Base-by-base conservation (phyloP, 768 basidiomycete genomes). In the Kondoa malvinella region DNA sequence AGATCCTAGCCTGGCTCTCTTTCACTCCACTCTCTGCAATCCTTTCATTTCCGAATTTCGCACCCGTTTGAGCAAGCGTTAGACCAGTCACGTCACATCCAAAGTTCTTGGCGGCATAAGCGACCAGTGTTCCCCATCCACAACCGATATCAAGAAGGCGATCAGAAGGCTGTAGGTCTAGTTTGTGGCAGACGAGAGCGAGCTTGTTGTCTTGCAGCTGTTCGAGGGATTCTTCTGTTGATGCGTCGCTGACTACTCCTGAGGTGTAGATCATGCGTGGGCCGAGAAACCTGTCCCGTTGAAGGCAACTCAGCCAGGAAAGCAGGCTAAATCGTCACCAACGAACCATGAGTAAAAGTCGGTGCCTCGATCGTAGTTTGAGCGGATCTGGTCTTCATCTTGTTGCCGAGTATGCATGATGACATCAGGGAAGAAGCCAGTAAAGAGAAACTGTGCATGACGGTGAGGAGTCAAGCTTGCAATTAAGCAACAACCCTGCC, bases 161-260 rank as follows among this genome's bases (percentile, higher is more conserved):
- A 78, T 99, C 95, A 0, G 81, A 82, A n/a, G 88, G 84, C 73
- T 94, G 81, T 31, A 99, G 83, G 77, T 87, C 82, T 66, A 99
- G 84, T 78, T 97, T 99, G 74, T 86, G 88, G 79, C 95, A 97
- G 25, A 99, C 94, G 68, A 95, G 79, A 17, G 87, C 85, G 66
- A 99, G 86, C 77, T 99, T 97, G 83, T 97, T 99, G 78, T 97
- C 94, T 80, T 99, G 95, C 12, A 99, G 84, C 72, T 91, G 82
- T 76, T 97, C 94, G 60, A 99, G 82, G 15, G 89, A 85, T 77
- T 96, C 87, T 70, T 86, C 81, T 56, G 80, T 79, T 71, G 83
- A 82, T 68, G 87, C 78, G 75, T 87, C 84, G 29, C 80, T 79
- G 67, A 96, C 82, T 65, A 99, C 81, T 71, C 95, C 95, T 30